These are phyloP conservation scores for Lathyrus tuberosus DNA, from an alignment of 306 rosid genomes.

Conservation along the genomic window DNA sequence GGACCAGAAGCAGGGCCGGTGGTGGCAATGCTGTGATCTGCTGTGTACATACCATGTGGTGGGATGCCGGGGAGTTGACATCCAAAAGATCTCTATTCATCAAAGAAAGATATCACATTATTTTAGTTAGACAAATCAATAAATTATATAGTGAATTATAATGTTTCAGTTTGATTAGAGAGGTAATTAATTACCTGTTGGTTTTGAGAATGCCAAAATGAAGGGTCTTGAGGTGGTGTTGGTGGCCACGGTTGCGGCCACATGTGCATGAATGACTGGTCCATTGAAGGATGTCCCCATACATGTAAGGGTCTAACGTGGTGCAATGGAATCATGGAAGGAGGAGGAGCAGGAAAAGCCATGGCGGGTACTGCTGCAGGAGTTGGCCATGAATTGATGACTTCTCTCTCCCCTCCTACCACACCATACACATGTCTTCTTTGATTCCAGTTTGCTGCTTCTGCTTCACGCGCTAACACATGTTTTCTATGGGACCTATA, in stretches of 20 bases:
- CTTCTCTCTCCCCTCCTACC: constrained; percentile 51
- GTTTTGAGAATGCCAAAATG: constrained; percentile 65
- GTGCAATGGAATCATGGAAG: constrained; percentile 56
- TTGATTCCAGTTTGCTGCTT: constrained; percentile 89
- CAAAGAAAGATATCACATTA: background rate
- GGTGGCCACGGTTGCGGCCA: constrained; percentile 70
- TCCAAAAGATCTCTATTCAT: constrained; percentile 54
- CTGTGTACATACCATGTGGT: constrained; percentile 65
- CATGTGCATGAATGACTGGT: constrained; percentile 62
- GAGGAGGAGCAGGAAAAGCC: constrained; percentile 50
- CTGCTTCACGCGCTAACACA: constrained; percentile 91
- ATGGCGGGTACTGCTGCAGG: constrained; percentile 55
- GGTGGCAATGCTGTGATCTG: constrained; percentile 47
- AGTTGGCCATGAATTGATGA: constrained; percentile 53
- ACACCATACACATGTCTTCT: constrained; percentile 62
- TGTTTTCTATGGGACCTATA: constrained; percentile 92
- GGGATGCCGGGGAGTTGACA: constrained; percentile 63
- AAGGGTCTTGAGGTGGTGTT: constrained; percentile 54
- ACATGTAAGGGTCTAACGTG: constrained; percentile 88
- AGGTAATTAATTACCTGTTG: constrained; percentile 50
- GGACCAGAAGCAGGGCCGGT: constrained; percentile 24
- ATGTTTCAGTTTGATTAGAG: constrained; percentile 2
- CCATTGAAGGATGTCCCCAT: constrained; percentile 89
- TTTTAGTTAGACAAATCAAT: background rate
- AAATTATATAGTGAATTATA: background rate